Evolutionary conservation across 2,329 filamentous ascomycete species (phyloP).

Genomic region (Mariannaea elegans): DNA sequence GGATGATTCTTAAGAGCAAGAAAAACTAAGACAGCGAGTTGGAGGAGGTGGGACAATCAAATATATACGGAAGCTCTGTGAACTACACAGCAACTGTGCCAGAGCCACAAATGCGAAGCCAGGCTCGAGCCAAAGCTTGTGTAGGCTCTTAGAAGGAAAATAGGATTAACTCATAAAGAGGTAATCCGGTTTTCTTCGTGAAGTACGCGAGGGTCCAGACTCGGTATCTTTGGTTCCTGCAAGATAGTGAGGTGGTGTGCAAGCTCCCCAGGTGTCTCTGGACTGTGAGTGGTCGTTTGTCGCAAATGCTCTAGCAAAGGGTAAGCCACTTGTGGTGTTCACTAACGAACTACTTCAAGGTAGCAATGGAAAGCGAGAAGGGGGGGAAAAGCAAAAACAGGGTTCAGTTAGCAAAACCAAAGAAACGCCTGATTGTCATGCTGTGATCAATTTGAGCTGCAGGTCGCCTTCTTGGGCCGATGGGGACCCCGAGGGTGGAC

Average conservation of each 20-base stretch:
- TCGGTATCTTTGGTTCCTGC: constrained; percentile 3
- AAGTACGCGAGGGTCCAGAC: constrained; percentile 23
- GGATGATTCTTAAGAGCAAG: not conserved
- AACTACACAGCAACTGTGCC: too few species aligned
- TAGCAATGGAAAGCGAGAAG: not conserved
- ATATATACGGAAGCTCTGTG: constrained; percentile 21
- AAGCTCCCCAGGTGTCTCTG: not conserved
- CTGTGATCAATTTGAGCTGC: constrained; percentile 2
- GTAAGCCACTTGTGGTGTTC: not conserved
- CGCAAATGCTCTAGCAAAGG: too few species aligned
- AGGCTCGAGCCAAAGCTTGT: constrained; percentile 7
- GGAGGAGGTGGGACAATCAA: constrained; percentile 22
- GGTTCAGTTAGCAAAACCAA: not conserved
- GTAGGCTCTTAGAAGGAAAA: constrained; percentile 20
- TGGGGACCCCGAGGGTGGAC: constrained; percentile 5
- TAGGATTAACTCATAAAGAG: constrained; percentile 15
- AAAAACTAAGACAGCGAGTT: not conserved
- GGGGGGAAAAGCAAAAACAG: not conserved
- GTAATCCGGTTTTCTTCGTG: constrained; percentile 38
- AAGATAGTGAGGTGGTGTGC: not conserved
- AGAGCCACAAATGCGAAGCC: not conserved
- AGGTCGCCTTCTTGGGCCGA: constrained; percentile 10
- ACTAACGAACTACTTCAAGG: not conserved
- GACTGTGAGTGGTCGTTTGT: too few species aligned
- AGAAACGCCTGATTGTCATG: not conserved